Evolutionary conservation across 768 basidiomycete species (phyloP), one percentile per base, ranked within the genome.

Genomic region (Tricholoma matsutake): DNA sequence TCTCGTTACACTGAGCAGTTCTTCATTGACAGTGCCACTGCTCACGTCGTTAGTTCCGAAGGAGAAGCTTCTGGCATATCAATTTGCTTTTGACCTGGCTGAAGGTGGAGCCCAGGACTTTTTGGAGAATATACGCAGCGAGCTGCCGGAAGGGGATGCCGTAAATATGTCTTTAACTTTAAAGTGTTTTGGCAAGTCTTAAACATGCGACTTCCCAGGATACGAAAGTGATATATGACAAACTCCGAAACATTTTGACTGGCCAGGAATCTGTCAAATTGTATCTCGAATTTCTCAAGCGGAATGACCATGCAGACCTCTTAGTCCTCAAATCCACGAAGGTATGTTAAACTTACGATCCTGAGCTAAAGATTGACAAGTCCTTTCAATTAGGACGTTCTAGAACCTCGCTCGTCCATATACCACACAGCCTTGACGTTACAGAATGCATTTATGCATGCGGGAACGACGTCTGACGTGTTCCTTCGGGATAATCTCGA

Each of bases 361-460:
- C 14, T 2, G 28, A 4, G 22, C 43, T 6, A 18, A 18, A 55
- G 3, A 28, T 35, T 65, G 51, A 47, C 64, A 35, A 62, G n/a
- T 59, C 14, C 39, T 29, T 34, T 49, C 4, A 57, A 58, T 4
- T 63, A 95, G 93, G 95, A 98, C 56, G 86, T 87, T 1, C 81
- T 98, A 20, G 96, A 98, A 69, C 85, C 94, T 28, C 90, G 96
- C 37, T 96, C 93, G 22, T 98, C 96, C 18, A 93, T 99, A 70
- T 98, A 95, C 72, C 97, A 99, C 76, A 95, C 94, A 5, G 95
- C 97, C 4, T 84, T 99, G 64, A 95, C 95, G 7, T 84, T 99
- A 60, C 92, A 96, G 72, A 98, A 99, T 73, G 95, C 97, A 1
- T 98, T 96, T 73, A 96, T 96, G 87, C 89, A 97, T 70, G 88